Base-by-base conservation (phyloP, 345 rosid species). In the Arabis alpina region DNA sequence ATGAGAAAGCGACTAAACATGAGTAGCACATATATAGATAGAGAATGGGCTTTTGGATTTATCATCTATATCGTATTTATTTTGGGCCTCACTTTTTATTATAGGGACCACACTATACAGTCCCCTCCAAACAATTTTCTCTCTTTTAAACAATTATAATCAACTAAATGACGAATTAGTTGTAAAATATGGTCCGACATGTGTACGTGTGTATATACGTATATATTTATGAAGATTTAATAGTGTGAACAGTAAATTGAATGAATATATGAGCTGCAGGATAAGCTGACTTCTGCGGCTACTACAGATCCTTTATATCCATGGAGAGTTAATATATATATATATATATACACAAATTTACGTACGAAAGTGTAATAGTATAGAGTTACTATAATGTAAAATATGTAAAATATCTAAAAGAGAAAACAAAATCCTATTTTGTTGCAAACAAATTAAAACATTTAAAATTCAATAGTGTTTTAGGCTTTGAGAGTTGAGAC, bases 1-100 rank as follows among this genome's bases (percentile, higher is more conserved):
- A 58, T 50, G 71, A 12, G 79, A 79, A 44, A 64, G 79, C 79
- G 79, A 75, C 79, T 54, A 30, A 75, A 75, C 74, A 12, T 19
- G 70, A 61, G 59, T 61, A 54, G 70, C 53, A 75, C 39, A 75
- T 44, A 44, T 27, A 39, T 60, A 58, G 68, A 67, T 47, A 59
- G 73, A 61, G 64, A 61, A 61, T 67, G 78, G 78, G 74, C 74
- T 75, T 60, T 68, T 60, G 74, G 52, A 61, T 45, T 61, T 61
- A 52, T 68, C 57, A 66, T 61, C 61, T 51, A 61, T 53, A 65
- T 30, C 54, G 49, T 50, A 74, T 75, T 74, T 75, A 54, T 27
- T 45, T 75, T 75, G 79, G 74, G 79, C 79, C 74, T 75, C 74
- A 68, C 74, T 68, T 51, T 60, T 16, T 8, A 16, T 24, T 13